Percentiles rank a stretch among this genome's conserved stretches.
Evolutionary conservation across 1,139 yeast genomes (phyloP).

Genomic region (Kurtzmaniella quercitrusa): DNA sequence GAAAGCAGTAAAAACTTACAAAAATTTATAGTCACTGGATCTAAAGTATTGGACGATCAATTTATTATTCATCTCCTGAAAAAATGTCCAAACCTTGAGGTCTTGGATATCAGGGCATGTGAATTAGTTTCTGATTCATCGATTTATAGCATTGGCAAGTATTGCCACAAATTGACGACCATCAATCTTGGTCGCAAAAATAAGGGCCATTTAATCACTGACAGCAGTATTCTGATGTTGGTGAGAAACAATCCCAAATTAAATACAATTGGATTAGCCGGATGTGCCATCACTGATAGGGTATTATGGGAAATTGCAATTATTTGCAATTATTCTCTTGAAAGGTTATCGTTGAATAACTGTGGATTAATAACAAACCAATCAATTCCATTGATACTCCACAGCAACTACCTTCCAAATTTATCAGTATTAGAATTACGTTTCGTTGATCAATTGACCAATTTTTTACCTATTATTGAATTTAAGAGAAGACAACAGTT

Average conservation of each 20-base stretch:
- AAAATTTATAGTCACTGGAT: constrained; percentile 72
- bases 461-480: constrained; percentile 61
- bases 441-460: constrained; percentile 52
- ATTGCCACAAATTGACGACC: constrained; percentile 51
- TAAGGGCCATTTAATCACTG: constrained; percentile 67
- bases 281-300: constrained; percentile 74
- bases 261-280: constrained; percentile 82
- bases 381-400: constrained; percentile 61
- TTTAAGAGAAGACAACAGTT: constrained; percentile 62
- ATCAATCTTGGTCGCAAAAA: constrained; percentile 80
- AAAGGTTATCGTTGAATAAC: constrained; percentile 73
- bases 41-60: constrained; percentile 58
- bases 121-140: constrained; percentile 76
- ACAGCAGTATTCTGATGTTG: constrained; percentile 58
- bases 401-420: constrained; percentile 49
- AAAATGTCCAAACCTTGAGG: constrained; percentile 56
- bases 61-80: constrained; percentile 50
- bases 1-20: constrained; percentile 40
- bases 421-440: constrained; percentile 77
- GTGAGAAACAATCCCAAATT: constrained; percentile 51
- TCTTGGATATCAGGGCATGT: constrained; percentile 81
- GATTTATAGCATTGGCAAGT: constrained; percentile 56
- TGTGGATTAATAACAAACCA: constrained; percentile 64
- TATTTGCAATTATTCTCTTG: constrained; percentile 50
- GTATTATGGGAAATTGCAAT: constrained; percentile 78